These are phyloP conservation scores for Colletotrichum sp. DNA, from an alignment of 2,329 filamentous ascomycete genomes.

Conservation along the genomic window DNA sequence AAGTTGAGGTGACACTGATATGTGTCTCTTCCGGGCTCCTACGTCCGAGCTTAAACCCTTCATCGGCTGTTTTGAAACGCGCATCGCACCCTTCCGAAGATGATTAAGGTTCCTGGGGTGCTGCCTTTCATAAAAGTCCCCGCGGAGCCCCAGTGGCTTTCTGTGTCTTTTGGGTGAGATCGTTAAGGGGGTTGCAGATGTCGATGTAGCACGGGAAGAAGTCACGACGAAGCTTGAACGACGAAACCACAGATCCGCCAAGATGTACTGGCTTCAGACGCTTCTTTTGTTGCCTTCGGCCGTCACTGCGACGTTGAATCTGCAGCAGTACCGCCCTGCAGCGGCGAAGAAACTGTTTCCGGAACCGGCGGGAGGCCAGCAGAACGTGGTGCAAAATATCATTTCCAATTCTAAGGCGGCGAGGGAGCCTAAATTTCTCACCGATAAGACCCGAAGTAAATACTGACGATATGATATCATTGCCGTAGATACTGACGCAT, in stretches of 20 bases:
- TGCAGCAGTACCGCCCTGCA: conserved; percentile 15
- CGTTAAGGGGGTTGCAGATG: background rate
- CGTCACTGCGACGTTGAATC: conserved; percentile 18
- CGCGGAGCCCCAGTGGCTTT: background rate
- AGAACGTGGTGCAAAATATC: background rate
- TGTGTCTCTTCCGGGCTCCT: background rate
- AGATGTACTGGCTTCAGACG: conserved; percentile 1
- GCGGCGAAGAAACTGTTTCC: background rate
- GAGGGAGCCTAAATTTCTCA: conserved; percentile 30
- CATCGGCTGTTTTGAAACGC: conserved; percentile 15
- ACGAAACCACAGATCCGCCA: background rate
- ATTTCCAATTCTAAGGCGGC: background rate
- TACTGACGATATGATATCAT: too few relatives aligned
- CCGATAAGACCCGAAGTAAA: conserved; percentile 7
- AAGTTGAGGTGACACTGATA: conserved; percentile 11
- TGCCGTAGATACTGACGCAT: background rate
- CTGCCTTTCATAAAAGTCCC: background rate
- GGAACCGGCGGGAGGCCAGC: background rate
- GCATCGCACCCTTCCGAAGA: conserved; percentile 13
- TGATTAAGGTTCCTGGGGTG: background rate
- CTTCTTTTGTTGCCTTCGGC: background rate
- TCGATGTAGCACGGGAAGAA: background rate
- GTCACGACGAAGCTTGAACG: background rate
- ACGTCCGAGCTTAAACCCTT: conserved; percentile 14
- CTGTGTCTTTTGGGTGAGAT: background rate